Evolutionary conservation across 2,329 filamentous ascomycete genomes (phyloP).

Genomic region (Calonectria honghensis): DNA sequence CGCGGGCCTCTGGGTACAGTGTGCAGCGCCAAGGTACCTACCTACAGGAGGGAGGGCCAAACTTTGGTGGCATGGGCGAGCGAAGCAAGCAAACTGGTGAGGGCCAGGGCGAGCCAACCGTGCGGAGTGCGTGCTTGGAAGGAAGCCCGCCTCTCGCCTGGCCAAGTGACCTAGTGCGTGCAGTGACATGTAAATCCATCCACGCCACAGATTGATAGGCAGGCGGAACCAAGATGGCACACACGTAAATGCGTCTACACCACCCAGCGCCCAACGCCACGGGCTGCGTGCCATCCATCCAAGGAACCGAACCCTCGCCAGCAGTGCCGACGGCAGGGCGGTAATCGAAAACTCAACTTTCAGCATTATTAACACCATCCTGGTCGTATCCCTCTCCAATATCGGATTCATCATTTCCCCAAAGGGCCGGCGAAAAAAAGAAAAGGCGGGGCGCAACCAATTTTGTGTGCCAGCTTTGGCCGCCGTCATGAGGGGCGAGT

Average conservation of each 20-base stretch:
- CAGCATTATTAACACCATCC: neutral
- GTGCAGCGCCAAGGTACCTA: neutral
- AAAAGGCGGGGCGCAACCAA: slow-evolving; percentile 15
- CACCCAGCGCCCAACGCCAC: neutral
- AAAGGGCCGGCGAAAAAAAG: neutral
- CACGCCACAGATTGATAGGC: slow-evolving; percentile 22
- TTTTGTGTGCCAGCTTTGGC: slow-evolving; percentile 10
- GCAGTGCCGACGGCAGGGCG: neutral
- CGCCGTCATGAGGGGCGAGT: neutral
- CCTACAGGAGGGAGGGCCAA: neutral
- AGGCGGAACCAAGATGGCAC: slow-evolving; percentile 13
- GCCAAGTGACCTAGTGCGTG: neutral
- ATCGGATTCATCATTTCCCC: slow-evolving; percentile 26
- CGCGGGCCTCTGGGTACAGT: neutral
- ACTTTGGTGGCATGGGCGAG: neutral
- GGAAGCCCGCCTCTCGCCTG: slow-evolving; percentile 5
- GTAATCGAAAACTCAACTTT: neutral
- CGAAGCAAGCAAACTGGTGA: neutral
- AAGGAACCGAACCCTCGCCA: neutral
- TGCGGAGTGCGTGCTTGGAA: slow-evolving; percentile 16
- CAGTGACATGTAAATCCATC: slow-evolving; percentile 26
- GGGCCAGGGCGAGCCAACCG: slow-evolving; percentile 14
- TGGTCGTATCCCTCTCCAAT: slow-evolving; percentile 9
- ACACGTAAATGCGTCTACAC: neutral
- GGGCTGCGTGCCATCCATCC: neutral